A percentile compares a stretch with the other conserved stretches of the same genome.
Conservation (phyloP, 768 basidiomycete genomes). For the Mycena kentingensis region DNA sequence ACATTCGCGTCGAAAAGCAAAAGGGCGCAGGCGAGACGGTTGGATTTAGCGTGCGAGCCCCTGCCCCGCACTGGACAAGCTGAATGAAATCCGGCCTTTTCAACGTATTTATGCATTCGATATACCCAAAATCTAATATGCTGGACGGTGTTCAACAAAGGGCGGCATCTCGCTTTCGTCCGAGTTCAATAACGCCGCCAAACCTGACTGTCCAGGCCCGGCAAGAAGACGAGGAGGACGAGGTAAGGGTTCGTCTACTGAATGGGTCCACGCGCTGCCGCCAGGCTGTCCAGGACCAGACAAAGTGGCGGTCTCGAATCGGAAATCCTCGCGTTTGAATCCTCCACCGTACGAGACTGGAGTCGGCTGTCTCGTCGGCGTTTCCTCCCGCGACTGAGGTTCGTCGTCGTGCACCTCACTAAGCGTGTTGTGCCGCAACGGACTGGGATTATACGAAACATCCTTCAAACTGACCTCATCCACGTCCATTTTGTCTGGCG, state of each 20-base stretch:
- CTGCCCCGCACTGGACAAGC: slow-evolving; percentile 11
- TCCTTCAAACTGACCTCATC: slow-evolving; percentile 5
- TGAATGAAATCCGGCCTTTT: background rate
- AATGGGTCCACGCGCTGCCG: too few relatives aligned
- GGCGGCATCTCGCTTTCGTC: background rate
- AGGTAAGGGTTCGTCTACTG: too few relatives aligned
- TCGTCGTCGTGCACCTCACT: background rate
- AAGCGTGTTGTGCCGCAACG: slow-evolving; percentile 10
- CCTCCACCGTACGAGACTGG: slow-evolving; percentile 7
- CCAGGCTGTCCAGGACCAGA: slow-evolving; percentile 18
- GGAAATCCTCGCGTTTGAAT: slow-evolving; percentile 7
- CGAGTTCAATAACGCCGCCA: background rate
- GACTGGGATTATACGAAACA: slow-evolving; percentile 15
- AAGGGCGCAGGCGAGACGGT: slow-evolving; percentile 83
- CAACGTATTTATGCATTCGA: too few relatives aligned
- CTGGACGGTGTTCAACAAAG: background rate
- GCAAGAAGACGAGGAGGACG: background rate
- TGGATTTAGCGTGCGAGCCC: slow-evolving; percentile 47
- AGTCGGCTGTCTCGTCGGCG: slow-evolving; percentile 19
- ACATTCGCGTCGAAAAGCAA: slow-evolving; percentile 82
- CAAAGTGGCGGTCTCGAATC: background rate
- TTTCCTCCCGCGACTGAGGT: slow-evolving; percentile 19
- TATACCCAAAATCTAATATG: too few relatives aligned
- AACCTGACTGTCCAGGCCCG: background rate
- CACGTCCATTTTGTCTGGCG: slow-evolving; percentile 22